A percentile compares a stretch with the other conserved stretches of the same genome.
Conservation (phyloP, 495 filamentous ascomycete species). For the Penicillium cosmopolitanum region DNA sequence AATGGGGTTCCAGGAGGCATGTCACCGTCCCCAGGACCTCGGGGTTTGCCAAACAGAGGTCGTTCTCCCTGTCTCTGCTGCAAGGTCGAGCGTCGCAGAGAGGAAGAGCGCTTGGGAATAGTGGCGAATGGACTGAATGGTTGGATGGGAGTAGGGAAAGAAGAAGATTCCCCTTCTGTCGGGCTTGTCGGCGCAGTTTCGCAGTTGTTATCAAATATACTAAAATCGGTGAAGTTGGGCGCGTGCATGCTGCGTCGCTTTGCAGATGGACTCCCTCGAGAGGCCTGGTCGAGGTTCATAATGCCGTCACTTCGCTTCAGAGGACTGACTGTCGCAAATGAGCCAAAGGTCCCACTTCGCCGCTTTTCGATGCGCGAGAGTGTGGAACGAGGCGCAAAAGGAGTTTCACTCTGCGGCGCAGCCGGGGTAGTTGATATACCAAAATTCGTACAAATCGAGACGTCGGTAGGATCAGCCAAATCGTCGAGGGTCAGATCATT, state of each 20-base stretch:
- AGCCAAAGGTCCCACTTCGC: slow-evolving; percentile 49
- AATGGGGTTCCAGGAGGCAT: slow-evolving; percentile 30
- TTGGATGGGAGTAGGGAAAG: slow-evolving; percentile 30
- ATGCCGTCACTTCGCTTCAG: slow-evolving; percentile 90
- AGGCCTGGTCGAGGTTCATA: slow-evolving; percentile 80
- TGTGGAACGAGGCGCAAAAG: slow-evolving; percentile 50
- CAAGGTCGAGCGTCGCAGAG: slow-evolving; percentile 81
- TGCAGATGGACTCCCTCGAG: slow-evolving; percentile 78
- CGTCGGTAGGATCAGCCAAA: slow-evolving; percentile 20
- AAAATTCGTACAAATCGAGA: slow-evolving; percentile 43
- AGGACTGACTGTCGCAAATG: slow-evolving; percentile 73
- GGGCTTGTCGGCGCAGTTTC: slow-evolving; percentile 33
- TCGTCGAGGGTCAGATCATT: slow-evolving; percentile 47
- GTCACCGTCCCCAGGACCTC: slow-evolving; percentile 40
- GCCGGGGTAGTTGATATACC: slow-evolving; percentile 46
- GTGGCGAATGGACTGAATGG: slow-evolving; percentile 46
- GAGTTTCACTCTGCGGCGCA: slow-evolving; percentile 37
- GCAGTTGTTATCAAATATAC: slow-evolving; percentile 65
- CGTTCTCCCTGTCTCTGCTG: slow-evolving; percentile 76
- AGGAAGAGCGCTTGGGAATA: slow-evolving; percentile 61
- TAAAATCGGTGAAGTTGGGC: slow-evolving; percentile 63
- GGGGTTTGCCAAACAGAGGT: slow-evolving; percentile 57
- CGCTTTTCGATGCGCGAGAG: slow-evolving; percentile 51
- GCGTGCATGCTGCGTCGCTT: slow-evolving; percentile 86
- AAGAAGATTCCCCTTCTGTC: slow-evolving; percentile 29